Conservation (phyloP, 768 basidiomycete species). For the Agaricus bisporus region DNA sequence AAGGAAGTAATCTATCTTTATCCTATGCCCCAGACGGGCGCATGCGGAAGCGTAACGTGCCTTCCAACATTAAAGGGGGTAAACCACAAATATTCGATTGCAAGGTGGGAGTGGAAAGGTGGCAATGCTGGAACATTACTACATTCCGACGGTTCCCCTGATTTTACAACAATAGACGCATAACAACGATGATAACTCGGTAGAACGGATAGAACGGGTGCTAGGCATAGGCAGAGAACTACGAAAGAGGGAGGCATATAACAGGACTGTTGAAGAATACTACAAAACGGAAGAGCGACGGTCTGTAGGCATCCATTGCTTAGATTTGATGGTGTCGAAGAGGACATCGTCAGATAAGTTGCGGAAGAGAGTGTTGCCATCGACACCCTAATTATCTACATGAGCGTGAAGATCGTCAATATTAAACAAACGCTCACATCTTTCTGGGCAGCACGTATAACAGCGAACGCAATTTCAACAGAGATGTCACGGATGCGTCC, state of each 20-base stretch:
- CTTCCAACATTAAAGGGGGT: conserved; percentile 79
- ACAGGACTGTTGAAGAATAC: conserved; percentile 10
- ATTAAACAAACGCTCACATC: conserved; percentile 35
- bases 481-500: conserved; percentile 62
- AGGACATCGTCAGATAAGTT: conserved; percentile 41
- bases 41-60: conserved; percentile 73
- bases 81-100: conserved; percentile 83
- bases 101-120: conserved; percentile 45
- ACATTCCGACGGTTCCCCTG: conserved; percentile 10
- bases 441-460: conserved; percentile 58
- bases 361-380: conserved; percentile 40
- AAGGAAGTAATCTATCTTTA: conserved; percentile 74
- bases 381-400: conserved; percentile 27
- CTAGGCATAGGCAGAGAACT: neutral
- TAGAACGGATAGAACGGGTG: neutral
- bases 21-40: conserved; percentile 75
- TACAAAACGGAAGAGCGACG: conserved; percentile 26
- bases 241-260: neutral
- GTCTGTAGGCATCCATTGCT: conserved; percentile 48
- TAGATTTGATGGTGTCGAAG: conserved; percentile 42
- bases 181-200: conserved; percentile 16
- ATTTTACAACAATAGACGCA: conserved; percentile 29
- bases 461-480: conserved; percentile 52
- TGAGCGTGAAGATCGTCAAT: neutral
- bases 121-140: neutral